Conservation (phyloP, 129 eudicot species). For the Glebionis coronaria region DNA sequence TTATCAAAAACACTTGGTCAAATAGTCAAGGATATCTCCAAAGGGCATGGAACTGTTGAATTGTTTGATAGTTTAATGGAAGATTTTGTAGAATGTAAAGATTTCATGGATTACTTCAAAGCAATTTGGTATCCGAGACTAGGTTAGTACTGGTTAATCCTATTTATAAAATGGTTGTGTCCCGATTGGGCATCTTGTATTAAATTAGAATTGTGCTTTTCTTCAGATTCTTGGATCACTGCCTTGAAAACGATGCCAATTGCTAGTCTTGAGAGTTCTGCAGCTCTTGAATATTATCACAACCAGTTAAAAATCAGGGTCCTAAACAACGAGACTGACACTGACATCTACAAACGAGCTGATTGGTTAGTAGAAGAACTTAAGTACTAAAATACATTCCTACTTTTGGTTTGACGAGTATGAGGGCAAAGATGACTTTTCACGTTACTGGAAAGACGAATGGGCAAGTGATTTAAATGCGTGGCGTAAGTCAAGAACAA, state of each 20-base stretch:
- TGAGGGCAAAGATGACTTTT: slow-evolving; percentile 62
- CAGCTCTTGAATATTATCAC: slow-evolving; percentile 81
- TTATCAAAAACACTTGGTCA: too few species aligned
- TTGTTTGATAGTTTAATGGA: too few species aligned
- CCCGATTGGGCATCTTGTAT: too few species aligned
- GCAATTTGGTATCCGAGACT: too few species aligned
- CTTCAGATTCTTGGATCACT: slow-evolving; percentile 47
- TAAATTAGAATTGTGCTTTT: slow-evolving; percentile 1
- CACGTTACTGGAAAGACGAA: slow-evolving; percentile 81
- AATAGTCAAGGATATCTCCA: too few species aligned
- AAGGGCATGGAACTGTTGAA: too few species aligned
- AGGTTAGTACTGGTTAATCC: too few species aligned
- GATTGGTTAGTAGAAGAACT: slow-evolving; percentile 85
- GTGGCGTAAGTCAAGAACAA: slow-evolving; percentile 56
- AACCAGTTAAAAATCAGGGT: slow-evolving; percentile 65
- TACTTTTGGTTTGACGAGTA: slow-evolving; percentile 95
- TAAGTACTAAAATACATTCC: slow-evolving; percentile 48
- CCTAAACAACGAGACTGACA: slow-evolving; percentile 56
- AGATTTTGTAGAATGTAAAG: too few species aligned
- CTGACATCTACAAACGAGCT: slow-evolving; percentile 46
- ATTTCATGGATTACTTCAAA: too few species aligned
- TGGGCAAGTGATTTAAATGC: slow-evolving; percentile 74
- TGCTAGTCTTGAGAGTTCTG: slow-evolving; percentile 75
- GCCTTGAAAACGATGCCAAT: slow-evolving; percentile 56
- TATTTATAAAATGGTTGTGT: too few species aligned